Percentiles rank a stretch among this genome's conserved stretches.
Conservation (phyloP, 441 rosid genomes). For the Breynia disticha region DNA sequence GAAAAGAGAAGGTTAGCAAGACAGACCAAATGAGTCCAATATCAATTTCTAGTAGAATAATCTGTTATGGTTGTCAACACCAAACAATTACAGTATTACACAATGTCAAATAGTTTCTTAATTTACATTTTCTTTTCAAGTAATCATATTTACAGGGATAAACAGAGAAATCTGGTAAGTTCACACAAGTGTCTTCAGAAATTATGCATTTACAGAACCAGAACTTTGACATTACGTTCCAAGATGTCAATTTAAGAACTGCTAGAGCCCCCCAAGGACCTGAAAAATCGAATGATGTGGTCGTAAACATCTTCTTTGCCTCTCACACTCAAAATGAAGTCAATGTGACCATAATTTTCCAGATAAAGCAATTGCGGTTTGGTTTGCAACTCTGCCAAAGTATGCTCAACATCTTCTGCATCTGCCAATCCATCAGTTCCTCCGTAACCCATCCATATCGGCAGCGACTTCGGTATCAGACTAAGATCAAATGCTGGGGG, state of each 20-base stretch:
- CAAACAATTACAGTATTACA: too few species aligned
- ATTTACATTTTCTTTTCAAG: too few species aligned
- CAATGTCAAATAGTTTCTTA: too few species aligned
- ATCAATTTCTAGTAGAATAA: too few species aligned
- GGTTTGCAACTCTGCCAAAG: slow-evolving; percentile 41
- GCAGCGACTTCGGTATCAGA: slow-evolving; percentile 52
- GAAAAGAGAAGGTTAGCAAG: too few species aligned
- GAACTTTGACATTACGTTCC: slow-evolving; percentile 1
- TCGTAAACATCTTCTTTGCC: slow-evolving; percentile 54
- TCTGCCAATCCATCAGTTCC: slow-evolving; percentile 74
- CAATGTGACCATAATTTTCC: slow-evolving; percentile 74
- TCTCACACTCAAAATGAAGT: slow-evolving; percentile 47
- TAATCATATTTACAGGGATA: too few species aligned
- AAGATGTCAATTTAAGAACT: slow-evolving; percentile 26
- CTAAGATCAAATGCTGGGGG: slow-evolving; percentile 67
- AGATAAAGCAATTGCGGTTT: slow-evolving; percentile 62
- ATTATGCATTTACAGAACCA: background rate
- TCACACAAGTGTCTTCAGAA: background rate
- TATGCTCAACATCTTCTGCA: slow-evolving; percentile 44
- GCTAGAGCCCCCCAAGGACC: slow-evolving; percentile 29
- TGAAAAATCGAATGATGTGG: slow-evolving; percentile 55
- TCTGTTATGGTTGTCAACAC: too few species aligned
- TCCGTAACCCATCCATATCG: slow-evolving; percentile 86
- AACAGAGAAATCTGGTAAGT: slow-evolving; percentile 3
- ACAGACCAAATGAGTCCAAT: too few species aligned